A percentile compares a stretch with the other conserved stretches of the same genome.
phyloP scores from a whole-genome alignment of 108 stramenopile genomes.

The Mediolabrus comicus region DNA sequence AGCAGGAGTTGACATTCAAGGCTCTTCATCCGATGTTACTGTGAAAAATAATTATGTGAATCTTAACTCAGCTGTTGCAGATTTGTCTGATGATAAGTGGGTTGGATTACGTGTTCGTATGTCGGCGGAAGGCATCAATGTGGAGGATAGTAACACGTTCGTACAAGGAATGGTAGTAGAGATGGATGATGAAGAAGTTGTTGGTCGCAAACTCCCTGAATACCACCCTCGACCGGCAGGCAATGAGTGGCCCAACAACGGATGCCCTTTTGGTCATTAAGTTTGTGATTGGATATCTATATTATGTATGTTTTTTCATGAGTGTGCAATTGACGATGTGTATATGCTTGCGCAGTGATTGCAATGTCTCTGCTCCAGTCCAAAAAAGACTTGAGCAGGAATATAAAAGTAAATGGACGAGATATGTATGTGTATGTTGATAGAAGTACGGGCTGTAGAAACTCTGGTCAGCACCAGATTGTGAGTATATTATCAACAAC shows the following conservation, averaged over 20 bases:
- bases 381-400: no score
- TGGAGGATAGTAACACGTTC: not conserved
- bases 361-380: no score
- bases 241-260: not conserved
- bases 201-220: not conserved
- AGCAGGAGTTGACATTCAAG: conserved; percentile 12
- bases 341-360: no score
- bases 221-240: not conserved
- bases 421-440: no score
- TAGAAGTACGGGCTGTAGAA: no score
- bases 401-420: no score
- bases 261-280: not conserved
- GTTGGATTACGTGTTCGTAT: conserved; percentile 6
- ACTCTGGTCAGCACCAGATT: no score
- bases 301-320: no score
- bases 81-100: conserved; percentile 1
- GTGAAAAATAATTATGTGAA: conserved; percentile 11
- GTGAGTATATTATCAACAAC: no score
- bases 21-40: not conserved
- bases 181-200: not conserved
- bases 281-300: no score
- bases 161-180: not conserved
- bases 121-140: not conserved
- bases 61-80: not conserved
- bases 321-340: no score